These are phyloP conservation scores for Bullera alba DNA, from an alignment of 768 basidiomycete species.

Conservation along the genomic window DNA sequence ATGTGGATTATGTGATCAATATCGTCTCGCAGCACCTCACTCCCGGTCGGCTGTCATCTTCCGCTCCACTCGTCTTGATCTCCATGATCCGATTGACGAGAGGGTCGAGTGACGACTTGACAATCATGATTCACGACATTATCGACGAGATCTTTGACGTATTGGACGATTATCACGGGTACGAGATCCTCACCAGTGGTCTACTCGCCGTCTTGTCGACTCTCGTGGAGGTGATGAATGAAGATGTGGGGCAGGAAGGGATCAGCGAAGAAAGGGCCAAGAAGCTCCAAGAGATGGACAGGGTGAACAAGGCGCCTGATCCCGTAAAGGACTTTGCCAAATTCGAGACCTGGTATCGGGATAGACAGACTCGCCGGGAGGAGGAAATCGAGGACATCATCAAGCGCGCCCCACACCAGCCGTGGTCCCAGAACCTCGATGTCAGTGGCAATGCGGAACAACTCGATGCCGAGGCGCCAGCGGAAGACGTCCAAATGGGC, in stretches of 20 bases:
- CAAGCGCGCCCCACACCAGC: constrained; percentile 35
- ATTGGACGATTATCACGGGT: constrained; percentile 91
- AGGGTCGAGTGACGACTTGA: constrained; percentile 67
- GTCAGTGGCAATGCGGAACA: constrained; percentile 36
- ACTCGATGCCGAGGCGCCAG: constrained; percentile 39
- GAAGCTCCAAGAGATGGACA: constrained; percentile 12
- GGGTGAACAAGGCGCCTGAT: constrained; percentile 23
- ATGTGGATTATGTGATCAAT: constrained; percentile 94
- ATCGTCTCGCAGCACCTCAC: constrained; percentile 77
- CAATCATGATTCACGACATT: constrained; percentile 80
- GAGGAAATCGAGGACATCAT: constrained; percentile 31
- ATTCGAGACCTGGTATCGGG: constrained; percentile 62
- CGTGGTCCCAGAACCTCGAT: constrained; percentile 27
- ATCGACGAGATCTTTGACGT: constrained; percentile 97
- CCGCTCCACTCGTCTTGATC: constrained; percentile 80
- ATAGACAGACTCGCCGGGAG: constrained; percentile 13
- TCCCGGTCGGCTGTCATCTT: constrained; percentile 67
- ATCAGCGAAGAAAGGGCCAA: constrained; percentile 10
- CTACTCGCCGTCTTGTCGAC: constrained; percentile 79
- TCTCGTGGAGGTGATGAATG: constrained; percentile 69
- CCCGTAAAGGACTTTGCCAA: constrained; percentile 33
- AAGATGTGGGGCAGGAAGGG: constrained; percentile 22
- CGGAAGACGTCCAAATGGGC: constrained; percentile 13
- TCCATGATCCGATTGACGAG: constrained; percentile 83
- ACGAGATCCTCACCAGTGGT: constrained; percentile 75